Evolutionary conservation across 768 basidiomycete species (phyloP), one percentile per base, ranked within the genome.

Genomic region (Serendipita indica): DNA sequence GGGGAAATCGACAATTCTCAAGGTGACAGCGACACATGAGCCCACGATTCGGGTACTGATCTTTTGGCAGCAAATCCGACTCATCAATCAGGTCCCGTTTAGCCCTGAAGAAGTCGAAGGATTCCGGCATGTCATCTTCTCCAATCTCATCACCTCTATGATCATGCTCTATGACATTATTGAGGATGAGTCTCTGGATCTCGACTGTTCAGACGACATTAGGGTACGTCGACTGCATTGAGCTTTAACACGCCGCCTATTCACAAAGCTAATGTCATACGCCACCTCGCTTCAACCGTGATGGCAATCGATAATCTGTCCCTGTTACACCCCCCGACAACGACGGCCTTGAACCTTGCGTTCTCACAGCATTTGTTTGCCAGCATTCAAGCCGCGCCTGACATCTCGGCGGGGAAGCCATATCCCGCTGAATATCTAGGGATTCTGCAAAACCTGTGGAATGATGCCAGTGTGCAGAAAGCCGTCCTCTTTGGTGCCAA

Each of bases 1-100:
- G 33, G 92, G 92, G 25, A 97, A 96, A 71, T 89, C 87, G 5
- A 96, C 92, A 7, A 78, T 96, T 66, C 77, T 92, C 69, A 92
- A 91, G 76, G 85, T 84, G 61, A 28, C 10, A 20, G 14, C 39
- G 20, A 3, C 13, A 49, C 39, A 25, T n/a, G n/a, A n/a, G n/a
- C n/a, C n/a, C n/a, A n/a, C n/a, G n/a, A n/a, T n/a, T 27, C 41
- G n/a, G n/a, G n/a, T n/a, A n/a, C n/a, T n/a, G 10, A 54, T 28
- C n/a, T 25, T 54, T 34, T 7, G 20, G 49, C 64, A 92, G 86
- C 92, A 98, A 84, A 98, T 96, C 94, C 83, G 92, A 37, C 74
- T 96, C 37, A 96, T 99, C 56, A 93, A 98, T 71, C 79, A 81
- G 60, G 74, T 89, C 1, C 85, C 89, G 0, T 99, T 96, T 72